Evolutionary conservation across 805 yeast species (phyloP), one percentile per base, ranked within the genome.

Genomic region (Wickerhamomyces pijperi): DNA sequence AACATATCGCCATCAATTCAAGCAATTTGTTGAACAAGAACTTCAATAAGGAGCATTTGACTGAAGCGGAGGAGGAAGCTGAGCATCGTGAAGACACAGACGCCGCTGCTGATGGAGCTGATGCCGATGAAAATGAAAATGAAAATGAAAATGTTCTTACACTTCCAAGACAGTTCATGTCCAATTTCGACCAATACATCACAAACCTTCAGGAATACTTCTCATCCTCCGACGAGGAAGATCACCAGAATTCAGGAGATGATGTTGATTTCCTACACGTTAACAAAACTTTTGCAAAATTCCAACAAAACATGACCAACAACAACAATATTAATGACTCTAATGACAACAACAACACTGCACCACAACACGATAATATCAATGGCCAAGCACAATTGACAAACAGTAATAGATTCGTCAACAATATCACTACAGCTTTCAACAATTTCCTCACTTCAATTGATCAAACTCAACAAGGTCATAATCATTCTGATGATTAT

Each of bases 141-240:
- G 5, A 40, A 17, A 1, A 21, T 17, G 12, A 35, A 17, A 3
- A 34, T 35, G 4, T 35, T 46, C 21, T 54, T 16, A 53, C 56
- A 3, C 39, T 54, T 12, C 55, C 58, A n/a, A 54, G 50, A 39
- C 58, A 54, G 35, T 37, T 53, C n/a, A 35, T 53, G 42, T 47
- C 39, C n/a, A 54, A 54, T 35, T 45, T 53, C 39, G 57, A 53
- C 32, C 48, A 46, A 15, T 53, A 48, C 35, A 34, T 53, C 8
- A 49, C 51, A n/a, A 53, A 44, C 32, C 42, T 54, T 32, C 46
- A 46, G 16, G 45, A 39, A 14, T 15, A 31, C 19, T 31, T 15
- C 19, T 43, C 46, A 2, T 41, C 49, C 9, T 37, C 38, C 7
- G 49, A 44, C 8, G 55, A 47, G 3, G 50, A 46, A n/a, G 51